Conservation (phyloP, 2,329 filamentous ascomycete species). For the Huntiella bhutanensis region DNA sequence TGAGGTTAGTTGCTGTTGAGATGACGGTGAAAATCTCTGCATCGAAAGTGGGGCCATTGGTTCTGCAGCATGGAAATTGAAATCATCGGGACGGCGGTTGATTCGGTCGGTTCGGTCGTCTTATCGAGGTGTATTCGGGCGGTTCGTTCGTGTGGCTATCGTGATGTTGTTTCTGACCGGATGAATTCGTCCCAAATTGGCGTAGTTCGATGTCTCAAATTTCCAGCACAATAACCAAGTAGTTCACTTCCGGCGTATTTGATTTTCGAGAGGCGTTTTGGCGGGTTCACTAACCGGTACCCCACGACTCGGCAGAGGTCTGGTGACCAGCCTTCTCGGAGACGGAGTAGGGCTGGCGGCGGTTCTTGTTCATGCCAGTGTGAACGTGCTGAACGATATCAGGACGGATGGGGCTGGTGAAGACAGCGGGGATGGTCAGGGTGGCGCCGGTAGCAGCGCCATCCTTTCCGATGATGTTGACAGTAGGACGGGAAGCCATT, state of each 20-base stretch:
- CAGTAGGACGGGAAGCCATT: constrained; percentile 95
- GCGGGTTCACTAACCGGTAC: constrained; percentile 59
- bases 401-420: constrained; percentile 90
- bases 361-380: constrained; percentile 99
- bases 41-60: neutral
- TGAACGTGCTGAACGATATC: constrained; percentile 99
- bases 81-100: neutral
- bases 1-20: constrained; percentile 3
- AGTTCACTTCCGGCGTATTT: neutral
- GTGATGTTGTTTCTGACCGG: no score
- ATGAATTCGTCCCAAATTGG: neutral
- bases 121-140: no score
- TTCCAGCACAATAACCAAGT: neutral
- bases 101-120: neutral
- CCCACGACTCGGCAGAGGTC: constrained; percentile 99
- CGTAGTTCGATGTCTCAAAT: neutral
- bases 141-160: no score
- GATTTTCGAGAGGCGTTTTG: neutral
- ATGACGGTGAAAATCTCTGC: constrained; percentile 1
- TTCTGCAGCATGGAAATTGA: neutral
- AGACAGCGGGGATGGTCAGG: constrained; percentile 87
- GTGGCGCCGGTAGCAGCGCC: constrained; percentile 79
- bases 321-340: constrained; percentile 99
- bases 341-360: constrained; percentile 97
- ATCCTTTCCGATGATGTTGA: constrained; percentile 93